These are phyloP conservation scores for Lentinula raphanica DNA, from an alignment of 768 basidiomycete genomes.

Conservation along the genomic window DNA sequence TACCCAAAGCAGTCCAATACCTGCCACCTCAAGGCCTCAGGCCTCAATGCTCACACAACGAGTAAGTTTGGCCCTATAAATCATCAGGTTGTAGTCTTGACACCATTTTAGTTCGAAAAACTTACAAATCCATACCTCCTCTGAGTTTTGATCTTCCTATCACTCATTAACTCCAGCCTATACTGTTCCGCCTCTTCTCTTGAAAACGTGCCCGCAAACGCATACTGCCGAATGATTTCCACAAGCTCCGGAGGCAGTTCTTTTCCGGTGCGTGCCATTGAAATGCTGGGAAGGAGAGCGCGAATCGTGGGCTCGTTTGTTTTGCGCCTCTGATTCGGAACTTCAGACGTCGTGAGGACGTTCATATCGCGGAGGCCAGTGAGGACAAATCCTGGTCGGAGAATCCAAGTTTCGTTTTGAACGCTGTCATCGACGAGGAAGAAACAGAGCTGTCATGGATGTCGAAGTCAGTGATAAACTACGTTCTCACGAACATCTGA, in stretches of 20 bases:
- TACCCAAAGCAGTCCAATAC: too few relatives aligned
- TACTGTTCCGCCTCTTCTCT: not conserved
- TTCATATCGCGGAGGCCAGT: not conserved
- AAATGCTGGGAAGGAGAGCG: not conserved
- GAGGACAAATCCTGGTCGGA: not conserved
- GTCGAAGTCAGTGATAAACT: too few relatives aligned
- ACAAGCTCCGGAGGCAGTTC: not conserved
- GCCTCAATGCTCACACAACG: not conserved
- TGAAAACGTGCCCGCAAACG: not conserved
- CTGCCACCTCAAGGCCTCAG: too few relatives aligned
- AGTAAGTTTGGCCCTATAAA: conserved; percentile 16
- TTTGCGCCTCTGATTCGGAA: not conserved
- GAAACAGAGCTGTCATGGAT: not conserved
- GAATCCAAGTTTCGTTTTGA: not conserved
- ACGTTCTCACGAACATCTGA: not conserved
- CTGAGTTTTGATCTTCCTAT: not conserved
- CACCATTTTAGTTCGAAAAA: not conserved
- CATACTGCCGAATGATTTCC: not conserved
- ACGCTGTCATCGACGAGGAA: not conserved
- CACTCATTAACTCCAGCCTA: not conserved
- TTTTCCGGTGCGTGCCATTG: not conserved
- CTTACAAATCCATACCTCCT: not conserved
- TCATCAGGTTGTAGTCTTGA: not conserved
- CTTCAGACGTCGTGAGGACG: conserved; percentile 2
- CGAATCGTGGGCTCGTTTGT: not conserved